Evolutionary conservation across 1,139 yeast species (phyloP), one percentile per base, ranked within the genome.

Genomic region (Scheffersomyces stambukii): DNA sequence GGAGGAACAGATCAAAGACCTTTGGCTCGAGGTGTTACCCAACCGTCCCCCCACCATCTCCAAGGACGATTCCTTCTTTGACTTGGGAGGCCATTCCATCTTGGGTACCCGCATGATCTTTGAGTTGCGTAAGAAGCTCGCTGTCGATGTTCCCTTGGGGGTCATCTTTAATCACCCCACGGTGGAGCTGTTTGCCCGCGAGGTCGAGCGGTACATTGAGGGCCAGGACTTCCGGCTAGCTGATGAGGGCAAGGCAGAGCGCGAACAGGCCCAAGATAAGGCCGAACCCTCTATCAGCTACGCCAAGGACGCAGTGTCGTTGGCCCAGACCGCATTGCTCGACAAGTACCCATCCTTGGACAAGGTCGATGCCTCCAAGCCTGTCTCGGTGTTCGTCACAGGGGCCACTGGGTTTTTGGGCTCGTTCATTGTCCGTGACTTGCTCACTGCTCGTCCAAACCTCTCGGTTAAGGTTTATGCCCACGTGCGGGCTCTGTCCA

Each of bases 381-480:
- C 63, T 5, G 50, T 82, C 27, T 81, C 77, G 40, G 83, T 88
- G 1, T 86, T 93, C 46, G 75, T 93, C 24, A 93, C 99, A 14
- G 98, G 99, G 51, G 86, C 81, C 19, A 93, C 98, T 21, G 99
- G 99, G 3, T 93, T 91, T 74, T 64, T 93, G 42, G 99, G 99
- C 18, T 78, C 96, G 1, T 91, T 82, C 50, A 78, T 91, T 33
- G 57, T 89, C 28, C 71, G 84, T 25, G 95, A 91, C 46, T 59
- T 91, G 29, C 62, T 89, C 43, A 69, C 69, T 28, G 52, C 70
- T 20, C 59, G 69, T 33, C 42, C 48, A 4, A 48, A 55, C 11
- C 15, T 13, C 16, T 51, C 62, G 19, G 65, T 81, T 42, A 78
- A 73, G 42, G 70, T 89, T 4, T 79, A 59, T 52, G 95, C 95